Conservation (phyloP, 2,329 filamentous ascomycete genomes). For the Diaporthe longicolla region DNA sequence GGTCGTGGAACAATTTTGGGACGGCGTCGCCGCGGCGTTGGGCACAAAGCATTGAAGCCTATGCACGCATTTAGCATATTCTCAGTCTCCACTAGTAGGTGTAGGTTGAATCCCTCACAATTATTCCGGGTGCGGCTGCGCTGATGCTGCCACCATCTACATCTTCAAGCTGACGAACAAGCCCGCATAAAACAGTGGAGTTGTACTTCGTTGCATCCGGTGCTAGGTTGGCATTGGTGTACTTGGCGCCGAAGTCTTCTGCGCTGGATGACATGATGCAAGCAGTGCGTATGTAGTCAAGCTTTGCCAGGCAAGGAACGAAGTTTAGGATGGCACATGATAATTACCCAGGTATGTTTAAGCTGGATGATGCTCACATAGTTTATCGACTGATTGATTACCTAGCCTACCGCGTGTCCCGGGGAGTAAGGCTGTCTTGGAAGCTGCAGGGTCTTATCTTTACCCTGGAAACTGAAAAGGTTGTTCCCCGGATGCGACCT, state of each 20-base stretch:
- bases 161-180: not conserved
- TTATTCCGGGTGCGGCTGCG: conserved; percentile 5
- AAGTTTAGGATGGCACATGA: not conserved
- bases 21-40: conserved; percentile 13
- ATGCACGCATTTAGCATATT: not conserved
- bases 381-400: not conserved
- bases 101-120: not conserved
- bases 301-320: not conserved
- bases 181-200: not conserved
- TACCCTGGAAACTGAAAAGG: not conserved
- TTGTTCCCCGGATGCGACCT: not conserved
- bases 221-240: conserved; percentile 17
- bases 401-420: not conserved
- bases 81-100: too few species aligned
- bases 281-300: not conserved
- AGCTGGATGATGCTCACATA: not conserved
- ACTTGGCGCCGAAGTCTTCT: conserved; percentile 17
- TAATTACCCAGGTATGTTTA: too few species aligned
- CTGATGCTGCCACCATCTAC: conserved; percentile 8
- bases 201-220: not conserved
- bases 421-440: not conserved
- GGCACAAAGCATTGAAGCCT: conserved; percentile 16
- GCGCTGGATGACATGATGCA: conserved; percentile 1
- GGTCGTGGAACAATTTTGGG: not conserved
- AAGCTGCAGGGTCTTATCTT: not conserved